phyloP scores from a whole-genome alignment of 176 grass and related monocot genomes.

The Triticum turgidum region DNA sequence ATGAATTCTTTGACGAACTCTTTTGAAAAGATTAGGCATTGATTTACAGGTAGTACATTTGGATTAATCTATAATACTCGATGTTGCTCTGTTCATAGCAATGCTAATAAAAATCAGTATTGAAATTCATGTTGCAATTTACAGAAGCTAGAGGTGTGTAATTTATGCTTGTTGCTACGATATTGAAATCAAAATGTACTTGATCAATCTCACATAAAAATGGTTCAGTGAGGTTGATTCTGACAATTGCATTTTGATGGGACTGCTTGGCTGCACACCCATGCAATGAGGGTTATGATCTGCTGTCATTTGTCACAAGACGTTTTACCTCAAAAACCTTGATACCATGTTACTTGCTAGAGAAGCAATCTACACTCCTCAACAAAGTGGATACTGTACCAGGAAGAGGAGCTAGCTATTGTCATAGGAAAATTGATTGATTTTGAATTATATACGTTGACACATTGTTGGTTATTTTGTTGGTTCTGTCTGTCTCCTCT shows the following conservation, averaged over 20 bases:
- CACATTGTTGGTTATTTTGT: background rate
- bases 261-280: background rate
- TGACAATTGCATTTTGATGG: background rate
- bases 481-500: background rate
- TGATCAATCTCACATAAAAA: background rate
- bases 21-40: background rate
- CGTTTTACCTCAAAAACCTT: background rate
- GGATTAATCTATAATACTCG: background rate
- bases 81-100: background rate
- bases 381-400: background rate
- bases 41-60: background rate
- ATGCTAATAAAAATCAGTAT: background rate
- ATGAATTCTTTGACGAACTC: background rate
- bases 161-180: constrained; percentile 9
- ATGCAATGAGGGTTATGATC: background rate
- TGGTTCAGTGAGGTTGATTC: background rate
- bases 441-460: constrained; percentile 1
- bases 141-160: constrained; percentile 1
- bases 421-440: background rate
- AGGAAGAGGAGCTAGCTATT: background rate
- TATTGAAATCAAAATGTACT: constrained; percentile 14
- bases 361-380: background rate
- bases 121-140: constrained; percentile 3
- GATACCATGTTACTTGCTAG: constrained; percentile 3
- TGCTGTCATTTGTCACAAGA: background rate